Evolutionary conservation across 2,329 filamentous ascomycete species (phyloP).

Genomic region (Leptographium wingfieldii): DNA sequence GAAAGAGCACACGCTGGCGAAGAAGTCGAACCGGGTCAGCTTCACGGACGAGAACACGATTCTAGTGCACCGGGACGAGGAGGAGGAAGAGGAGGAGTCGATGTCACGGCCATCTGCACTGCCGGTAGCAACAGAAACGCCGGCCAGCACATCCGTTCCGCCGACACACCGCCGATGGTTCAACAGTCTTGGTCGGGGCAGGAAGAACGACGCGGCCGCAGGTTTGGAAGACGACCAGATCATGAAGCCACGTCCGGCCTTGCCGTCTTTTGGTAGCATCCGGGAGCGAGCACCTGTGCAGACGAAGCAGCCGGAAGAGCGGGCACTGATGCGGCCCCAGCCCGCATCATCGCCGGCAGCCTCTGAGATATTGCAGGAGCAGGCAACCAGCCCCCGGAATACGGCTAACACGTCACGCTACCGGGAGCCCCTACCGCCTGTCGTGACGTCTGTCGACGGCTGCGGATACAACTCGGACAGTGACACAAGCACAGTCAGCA

Average conservation of each 20-base stretch:
- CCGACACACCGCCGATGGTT: slow-evolving; percentile 35
- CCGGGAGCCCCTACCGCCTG: slow-evolving; percentile 54
- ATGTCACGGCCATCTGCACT: not conserved
- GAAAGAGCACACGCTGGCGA: slow-evolving; percentile 15
- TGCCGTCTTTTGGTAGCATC: slow-evolving; percentile 66
- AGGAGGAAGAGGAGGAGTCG: slow-evolving; percentile 7
- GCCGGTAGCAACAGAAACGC: slow-evolving; percentile 4
- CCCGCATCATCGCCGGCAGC: slow-evolving; percentile 17
- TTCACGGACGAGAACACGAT: slow-evolving; percentile 57
- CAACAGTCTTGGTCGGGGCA: slow-evolving; percentile 31
- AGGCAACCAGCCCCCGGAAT: slow-evolving; percentile 28
- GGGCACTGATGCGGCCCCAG: slow-evolving; percentile 40
- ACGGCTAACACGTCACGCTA: slow-evolving; percentile 43
- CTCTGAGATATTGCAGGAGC: slow-evolving; percentile 35
- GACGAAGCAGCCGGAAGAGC: slow-evolving; percentile 37
- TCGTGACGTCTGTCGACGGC: slow-evolving; percentile 58
- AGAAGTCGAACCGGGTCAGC: slow-evolving; percentile 61
- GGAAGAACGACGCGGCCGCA: slow-evolving; percentile 34
- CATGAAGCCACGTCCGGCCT: slow-evolving; percentile 61
- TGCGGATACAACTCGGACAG: slow-evolving; percentile 51
- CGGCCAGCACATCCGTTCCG: not conserved
- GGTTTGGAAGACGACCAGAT: slow-evolving; percentile 45
- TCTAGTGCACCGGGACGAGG: slow-evolving; percentile 34
- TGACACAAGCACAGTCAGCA: slow-evolving; percentile 15
- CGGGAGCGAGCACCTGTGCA: slow-evolving; percentile 32